phyloP scores from a whole-genome alignment of 1,284 basidiomycete genomes.

The Apiotrichum veenhuisii region DNA sequence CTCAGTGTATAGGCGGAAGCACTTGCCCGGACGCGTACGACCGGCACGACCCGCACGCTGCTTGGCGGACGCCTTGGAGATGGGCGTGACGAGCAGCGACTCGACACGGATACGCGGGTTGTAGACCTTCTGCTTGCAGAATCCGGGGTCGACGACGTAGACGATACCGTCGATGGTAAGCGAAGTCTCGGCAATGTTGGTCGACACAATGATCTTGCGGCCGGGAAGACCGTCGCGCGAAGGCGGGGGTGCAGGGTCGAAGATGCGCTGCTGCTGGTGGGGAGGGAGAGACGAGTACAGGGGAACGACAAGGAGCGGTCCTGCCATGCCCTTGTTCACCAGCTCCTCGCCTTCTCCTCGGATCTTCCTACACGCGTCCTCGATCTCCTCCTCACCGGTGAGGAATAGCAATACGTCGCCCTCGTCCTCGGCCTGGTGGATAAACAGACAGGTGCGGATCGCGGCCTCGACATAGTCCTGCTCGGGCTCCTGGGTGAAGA shows the following conservation, averaged over 20 bases:
- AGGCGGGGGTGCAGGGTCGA: slow-evolving; percentile 70
- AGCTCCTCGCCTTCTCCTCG: slow-evolving; percentile 82
- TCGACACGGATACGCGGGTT: slow-evolving; percentile 96
- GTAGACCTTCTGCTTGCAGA: slow-evolving; percentile 96
- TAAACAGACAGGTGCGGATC: slow-evolving; percentile 94
- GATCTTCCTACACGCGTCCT: slow-evolving; percentile 92
- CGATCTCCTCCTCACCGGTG: slow-evolving; percentile 98
- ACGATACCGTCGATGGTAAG: slow-evolving; percentile 98
- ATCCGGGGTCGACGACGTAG: slow-evolving; percentile 96
- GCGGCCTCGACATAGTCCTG: slow-evolving; percentile 97
- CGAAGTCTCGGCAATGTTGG: slow-evolving; percentile 97
- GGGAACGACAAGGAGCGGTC: slow-evolving; percentile 82
- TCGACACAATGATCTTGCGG: slow-evolving; percentile 90
- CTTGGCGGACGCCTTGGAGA: slow-evolving; percentile 93
- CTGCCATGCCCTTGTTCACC: slow-evolving; percentile 65
- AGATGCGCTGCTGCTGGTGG: slow-evolving; percentile 90
- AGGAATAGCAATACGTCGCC: slow-evolving; percentile 94
- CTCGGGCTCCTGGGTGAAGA: slow-evolving; percentile 94
- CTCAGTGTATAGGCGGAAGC: slow-evolving; percentile 95
- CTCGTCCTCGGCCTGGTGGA: slow-evolving; percentile 90
- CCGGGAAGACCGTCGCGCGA: slow-evolving; percentile 73
- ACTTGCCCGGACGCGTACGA: slow-evolving; percentile 92
- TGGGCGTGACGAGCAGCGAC: slow-evolving; percentile 86
- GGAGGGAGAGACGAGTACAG: slow-evolving; percentile 92
- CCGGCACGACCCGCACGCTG: slow-evolving; percentile 96